Percentiles rank a stretch among this genome's conserved stretches.
phyloP scores from a whole-genome alignment of 352 stramenopile genomes.

The Phytophthora agathidicida region DNA sequence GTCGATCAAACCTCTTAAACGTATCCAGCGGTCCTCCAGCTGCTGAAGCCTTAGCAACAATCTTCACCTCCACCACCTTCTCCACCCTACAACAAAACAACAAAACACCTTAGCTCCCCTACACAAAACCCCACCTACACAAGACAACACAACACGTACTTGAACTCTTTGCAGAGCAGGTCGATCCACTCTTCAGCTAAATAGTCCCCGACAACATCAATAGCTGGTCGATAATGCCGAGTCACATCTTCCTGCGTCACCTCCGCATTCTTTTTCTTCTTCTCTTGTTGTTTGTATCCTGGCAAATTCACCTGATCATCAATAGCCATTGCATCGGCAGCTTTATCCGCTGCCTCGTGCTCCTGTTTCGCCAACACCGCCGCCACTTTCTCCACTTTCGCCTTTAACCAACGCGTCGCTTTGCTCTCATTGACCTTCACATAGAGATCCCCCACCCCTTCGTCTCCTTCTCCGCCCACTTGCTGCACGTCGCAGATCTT shows the following conservation, averaged over 20 bases:
- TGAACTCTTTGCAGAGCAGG: constrained; percentile 54
- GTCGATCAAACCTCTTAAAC: constrained; percentile 44
- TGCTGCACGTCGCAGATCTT: constrained; percentile 63
- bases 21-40: constrained; percentile 38
- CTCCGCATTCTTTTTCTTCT: neutral
- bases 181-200: constrained; percentile 49
- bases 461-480: constrained; percentile 38
- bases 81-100: constrained; percentile 32
- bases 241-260: constrained; percentile 24
- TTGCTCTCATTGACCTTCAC: constrained; percentile 68
- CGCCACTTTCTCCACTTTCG: constrained; percentile 60
- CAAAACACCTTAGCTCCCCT: neutral
- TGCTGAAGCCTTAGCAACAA: neutral
- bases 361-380: constrained; percentile 45
- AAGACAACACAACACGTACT: constrained; percentile 39
- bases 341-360: constrained; percentile 15
- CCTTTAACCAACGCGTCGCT: constrained; percentile 49
- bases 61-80: constrained; percentile 30
- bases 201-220: constrained; percentile 70
- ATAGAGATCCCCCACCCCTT: constrained; percentile 55
- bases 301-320: constrained; percentile 45
- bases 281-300: constrained; percentile 10
- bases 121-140: neutral
- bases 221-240: constrained; percentile 45
- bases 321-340: constrained; percentile 31